These are phyloP conservation scores for Candida sakaeoensis DNA, from an alignment of 805 yeast genomes.

Conservation along the genomic window DNA sequence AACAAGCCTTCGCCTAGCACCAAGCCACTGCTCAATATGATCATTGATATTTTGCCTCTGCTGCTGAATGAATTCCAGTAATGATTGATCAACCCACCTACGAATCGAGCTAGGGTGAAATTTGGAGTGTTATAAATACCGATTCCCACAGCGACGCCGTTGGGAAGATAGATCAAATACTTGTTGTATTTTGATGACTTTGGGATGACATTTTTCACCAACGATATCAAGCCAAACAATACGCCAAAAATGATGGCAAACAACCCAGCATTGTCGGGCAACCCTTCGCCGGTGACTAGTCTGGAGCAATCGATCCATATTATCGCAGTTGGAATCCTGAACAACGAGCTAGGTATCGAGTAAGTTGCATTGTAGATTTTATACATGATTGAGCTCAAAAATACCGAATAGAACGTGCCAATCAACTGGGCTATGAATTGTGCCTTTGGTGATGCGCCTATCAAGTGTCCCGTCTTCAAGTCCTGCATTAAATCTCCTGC, in stretches of 20 bases:
- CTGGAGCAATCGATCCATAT: conserved; percentile 97
- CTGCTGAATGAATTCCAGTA: conserved; percentile 44
- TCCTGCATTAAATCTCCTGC: conserved; percentile 99
- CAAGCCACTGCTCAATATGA: conserved; percentile 86
- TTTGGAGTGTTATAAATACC: conserved; percentile 94
- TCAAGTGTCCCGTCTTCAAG: conserved; percentile 84
- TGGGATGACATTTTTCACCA: conserved; percentile 55
- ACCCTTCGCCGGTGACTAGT: conserved; percentile 83
- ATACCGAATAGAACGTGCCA: conserved; percentile 82
- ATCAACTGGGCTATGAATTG: conserved; percentile 88
- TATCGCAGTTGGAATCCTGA: conserved; percentile 90
- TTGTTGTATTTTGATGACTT: conserved; percentile 35
- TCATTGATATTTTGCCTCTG: conserved; percentile 52
- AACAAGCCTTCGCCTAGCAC: conserved; percentile 92
- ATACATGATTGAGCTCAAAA: conserved; percentile 80
- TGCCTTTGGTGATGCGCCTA: conserved; percentile 90
- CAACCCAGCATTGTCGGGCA: conserved; percentile 73
- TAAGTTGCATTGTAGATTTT: conserved; percentile 76
- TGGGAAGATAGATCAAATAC: conserved; percentile 63
- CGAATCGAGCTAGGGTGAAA: conserved; percentile 87
- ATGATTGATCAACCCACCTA: conserved; percentile 76
- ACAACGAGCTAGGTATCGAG: conserved; percentile 76
- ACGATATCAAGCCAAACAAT: conserved; percentile 64
- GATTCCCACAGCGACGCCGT: conserved; percentile 96
- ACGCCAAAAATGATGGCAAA: conserved; percentile 61